Percentiles rank a stretch among this genome's conserved stretches.
Evolutionary conservation across 768 basidiomycete genomes (phyloP).

Genomic region (Candolleomyces efflorescens): DNA sequence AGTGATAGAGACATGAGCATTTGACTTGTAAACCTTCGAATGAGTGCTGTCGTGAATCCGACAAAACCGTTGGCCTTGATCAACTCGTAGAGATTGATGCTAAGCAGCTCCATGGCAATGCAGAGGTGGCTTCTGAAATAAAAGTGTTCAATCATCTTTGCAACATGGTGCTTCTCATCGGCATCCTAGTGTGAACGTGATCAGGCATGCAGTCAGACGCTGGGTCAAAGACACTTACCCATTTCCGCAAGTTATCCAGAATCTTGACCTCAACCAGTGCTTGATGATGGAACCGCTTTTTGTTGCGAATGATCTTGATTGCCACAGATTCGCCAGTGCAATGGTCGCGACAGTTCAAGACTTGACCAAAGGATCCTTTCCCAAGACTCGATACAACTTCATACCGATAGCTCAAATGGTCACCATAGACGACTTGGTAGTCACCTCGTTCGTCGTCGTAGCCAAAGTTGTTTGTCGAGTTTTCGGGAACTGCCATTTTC

Average conservation of each 20-base stretch:
- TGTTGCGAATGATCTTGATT: slow-evolving; percentile 98
- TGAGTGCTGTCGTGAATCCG: slow-evolving; percentile 94
- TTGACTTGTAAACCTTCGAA: slow-evolving; percentile 94
- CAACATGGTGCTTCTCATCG: slow-evolving; percentile 95
- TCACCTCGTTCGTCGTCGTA: slow-evolving; percentile 99
- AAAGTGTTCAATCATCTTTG: slow-evolving; percentile 98
- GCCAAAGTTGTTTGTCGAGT: slow-evolving; percentile 81
- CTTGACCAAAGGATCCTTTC: slow-evolving; percentile 98
- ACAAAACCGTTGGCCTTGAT: slow-evolving; percentile 99
- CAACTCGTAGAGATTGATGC: slow-evolving; percentile 97
- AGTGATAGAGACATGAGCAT: slow-evolving; percentile 89
- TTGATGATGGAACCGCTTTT: slow-evolving; percentile 98
- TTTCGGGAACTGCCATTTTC: slow-evolving; percentile 71
- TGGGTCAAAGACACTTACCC: slow-evolving; percentile 61
- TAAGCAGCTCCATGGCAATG: slow-evolving; percentile 96
- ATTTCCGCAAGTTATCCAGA: slow-evolving; percentile 92
- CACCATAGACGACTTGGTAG: slow-evolving; percentile 84
- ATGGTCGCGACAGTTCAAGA: slow-evolving; percentile 93
- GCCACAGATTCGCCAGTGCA: slow-evolving; percentile 95
- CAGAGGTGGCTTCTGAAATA: slow-evolving; percentile 97
- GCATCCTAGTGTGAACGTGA: slow-evolving; percentile 57
- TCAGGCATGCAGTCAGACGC: not conserved
- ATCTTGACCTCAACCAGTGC: slow-evolving; percentile 99
- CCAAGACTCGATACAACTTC: slow-evolving; percentile 90
- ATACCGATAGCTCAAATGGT: slow-evolving; percentile 97